Percentiles rank a stretch among this genome's conserved stretches.
Conservation (phyloP, 352 stramenopile species). For the Pythium biforme region DNA sequence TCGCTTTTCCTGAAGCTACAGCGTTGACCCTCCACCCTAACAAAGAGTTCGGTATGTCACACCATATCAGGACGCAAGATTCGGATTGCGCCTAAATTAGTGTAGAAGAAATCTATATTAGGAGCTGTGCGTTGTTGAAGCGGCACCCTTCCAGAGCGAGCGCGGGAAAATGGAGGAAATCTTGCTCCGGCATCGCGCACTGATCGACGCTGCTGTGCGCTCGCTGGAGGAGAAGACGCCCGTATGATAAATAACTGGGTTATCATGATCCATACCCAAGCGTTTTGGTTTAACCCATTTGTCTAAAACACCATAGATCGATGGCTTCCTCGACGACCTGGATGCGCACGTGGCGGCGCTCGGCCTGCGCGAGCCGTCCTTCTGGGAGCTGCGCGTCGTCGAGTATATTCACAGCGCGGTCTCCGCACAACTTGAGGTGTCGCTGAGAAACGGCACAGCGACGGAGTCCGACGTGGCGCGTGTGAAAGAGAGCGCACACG, state of each 20-base stretch:
- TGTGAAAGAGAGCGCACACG: not conserved
- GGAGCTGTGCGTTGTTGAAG: constrained; percentile 18
- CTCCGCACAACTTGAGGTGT: constrained; percentile 19
- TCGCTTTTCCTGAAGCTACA: not conserved
- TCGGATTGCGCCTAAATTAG: not conserved
- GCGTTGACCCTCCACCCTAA: not conserved
- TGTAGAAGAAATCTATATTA: not conserved
- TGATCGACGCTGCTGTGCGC: constrained; percentile 38
- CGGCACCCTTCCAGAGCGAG: not conserved
- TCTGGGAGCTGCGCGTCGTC: constrained; percentile 56
- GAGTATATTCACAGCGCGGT: constrained; percentile 33
- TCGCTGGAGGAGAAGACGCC: constrained; percentile 34
- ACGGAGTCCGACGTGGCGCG: not conserved
- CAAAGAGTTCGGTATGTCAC: too few species aligned
- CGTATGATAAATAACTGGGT: not conserved
- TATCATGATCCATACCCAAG: too few species aligned
- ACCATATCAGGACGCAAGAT: not conserved
- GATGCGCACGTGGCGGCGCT: constrained; percentile 31
- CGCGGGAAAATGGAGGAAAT: constrained; percentile 39
- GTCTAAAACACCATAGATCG: not conserved
- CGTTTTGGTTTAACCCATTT: not conserved
- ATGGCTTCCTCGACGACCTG: constrained; percentile 28
- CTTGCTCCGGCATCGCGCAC: constrained; percentile 38
- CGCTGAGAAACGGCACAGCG: not conserved
- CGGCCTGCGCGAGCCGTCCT: constrained; percentile 37